These are phyloP conservation scores for Pseudocercospora cruenta DNA, from an alignment of 2,329 filamentous ascomycete species.

Conservation along the genomic window DNA sequence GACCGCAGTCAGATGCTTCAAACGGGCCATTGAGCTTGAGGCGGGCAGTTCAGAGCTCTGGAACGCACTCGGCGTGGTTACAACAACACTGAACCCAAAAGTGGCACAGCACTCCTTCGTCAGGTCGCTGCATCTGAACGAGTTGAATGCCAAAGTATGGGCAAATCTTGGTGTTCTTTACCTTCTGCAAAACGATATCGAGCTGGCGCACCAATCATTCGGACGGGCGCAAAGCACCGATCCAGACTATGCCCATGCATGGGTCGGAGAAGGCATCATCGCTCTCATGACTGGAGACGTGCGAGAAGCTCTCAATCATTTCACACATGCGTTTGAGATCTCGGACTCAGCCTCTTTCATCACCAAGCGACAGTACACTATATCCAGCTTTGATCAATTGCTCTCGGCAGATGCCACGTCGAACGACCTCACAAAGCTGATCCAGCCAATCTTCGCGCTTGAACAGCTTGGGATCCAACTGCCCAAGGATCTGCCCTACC, in stretches of 20 bases:
- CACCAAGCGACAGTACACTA: constrained; percentile 76
- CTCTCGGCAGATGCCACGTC: constrained; percentile 58
- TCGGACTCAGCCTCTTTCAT: constrained; percentile 74
- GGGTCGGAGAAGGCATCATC: constrained; percentile 89
- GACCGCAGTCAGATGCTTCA: constrained; percentile 86
- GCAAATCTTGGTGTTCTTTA: constrained; percentile 88
- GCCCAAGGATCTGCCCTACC: constrained; percentile 70
- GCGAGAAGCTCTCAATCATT: constrained; percentile 79
- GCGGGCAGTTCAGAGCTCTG: constrained; percentile 94
- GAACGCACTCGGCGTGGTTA: constrained; percentile 92
- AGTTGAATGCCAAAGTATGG: constrained; percentile 80
- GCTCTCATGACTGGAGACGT: constrained; percentile 74
- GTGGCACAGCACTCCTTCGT: constrained; percentile 94
- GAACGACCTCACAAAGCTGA: constrained; percentile 63
- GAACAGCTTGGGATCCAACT: constrained; percentile 75
- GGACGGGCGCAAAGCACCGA: constrained; percentile 90
- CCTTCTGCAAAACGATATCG: constrained; percentile 77
- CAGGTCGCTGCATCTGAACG: constrained; percentile 88
- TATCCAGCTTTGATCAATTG: constrained; percentile 81
- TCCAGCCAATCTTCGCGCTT: constrained; percentile 87
- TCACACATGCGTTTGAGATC: constrained; percentile 93
- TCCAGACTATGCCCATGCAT: constrained; percentile 89
- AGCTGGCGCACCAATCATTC: constrained; percentile 88
- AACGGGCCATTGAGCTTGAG: constrained; percentile 92
- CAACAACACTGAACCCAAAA: constrained; percentile 79